These are phyloP conservation scores for Galerina marginata DNA, from an alignment of 768 basidiomycete genomes.

Conservation along the genomic window DNA sequence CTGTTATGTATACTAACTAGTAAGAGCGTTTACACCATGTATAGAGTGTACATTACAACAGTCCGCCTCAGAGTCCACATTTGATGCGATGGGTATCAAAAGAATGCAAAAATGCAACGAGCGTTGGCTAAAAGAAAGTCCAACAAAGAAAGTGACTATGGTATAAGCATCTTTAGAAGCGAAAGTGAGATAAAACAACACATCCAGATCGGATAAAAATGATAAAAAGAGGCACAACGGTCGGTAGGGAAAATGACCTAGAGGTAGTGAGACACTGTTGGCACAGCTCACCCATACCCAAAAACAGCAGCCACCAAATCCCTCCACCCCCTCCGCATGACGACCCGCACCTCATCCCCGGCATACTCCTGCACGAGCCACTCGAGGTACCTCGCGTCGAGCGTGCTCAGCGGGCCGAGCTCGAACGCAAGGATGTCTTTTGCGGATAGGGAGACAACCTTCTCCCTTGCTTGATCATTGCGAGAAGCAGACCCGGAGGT, in stretches of 20 bases:
- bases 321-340: slow-evolving; percentile 55
- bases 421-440: slow-evolving; percentile 72
- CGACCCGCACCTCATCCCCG: slow-evolving; percentile 45
- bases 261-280: neutral
- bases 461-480: slow-evolving; percentile 6
- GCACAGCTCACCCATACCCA: slow-evolving; percentile 43
- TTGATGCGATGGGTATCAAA: no score
- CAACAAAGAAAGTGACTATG: no score
- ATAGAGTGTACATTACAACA: no score
- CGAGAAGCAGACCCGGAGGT: neutral
- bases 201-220: no score
- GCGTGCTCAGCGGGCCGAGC: slow-evolving; percentile 71
- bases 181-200: no score
- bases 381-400: slow-evolving; percentile 78
- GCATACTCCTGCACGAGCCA: slow-evolving; percentile 77
- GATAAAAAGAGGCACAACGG: no score
- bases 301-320: slow-evolving; percentile 53
- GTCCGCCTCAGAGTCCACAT: no score
- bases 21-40: no score
- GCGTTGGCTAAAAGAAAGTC: no score
- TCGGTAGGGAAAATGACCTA: neutral
- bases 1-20: no score
- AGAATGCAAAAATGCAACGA: no score
- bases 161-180: no score
- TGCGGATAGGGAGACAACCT: slow-evolving; percentile 54